phyloP scores from a whole-genome alignment of 129 eudicot species.

The Arctium lappa region DNA sequence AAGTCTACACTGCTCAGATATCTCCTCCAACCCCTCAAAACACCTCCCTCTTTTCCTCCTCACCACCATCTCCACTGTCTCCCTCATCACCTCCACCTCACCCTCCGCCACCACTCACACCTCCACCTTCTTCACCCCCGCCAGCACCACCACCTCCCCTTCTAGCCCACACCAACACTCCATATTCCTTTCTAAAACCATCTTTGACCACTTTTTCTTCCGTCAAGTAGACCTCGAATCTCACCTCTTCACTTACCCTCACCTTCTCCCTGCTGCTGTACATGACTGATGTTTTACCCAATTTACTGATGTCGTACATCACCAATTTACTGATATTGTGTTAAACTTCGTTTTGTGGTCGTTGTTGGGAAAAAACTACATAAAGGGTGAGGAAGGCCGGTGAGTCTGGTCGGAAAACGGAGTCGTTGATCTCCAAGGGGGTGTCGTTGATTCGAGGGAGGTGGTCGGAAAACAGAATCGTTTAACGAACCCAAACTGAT shows the following conservation, averaged over 20 bases:
- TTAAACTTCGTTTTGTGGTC: no score
- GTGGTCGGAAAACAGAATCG: slow-evolving; percentile 1
- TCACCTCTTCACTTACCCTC: slow-evolving; percentile 56
- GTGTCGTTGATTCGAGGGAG: slow-evolving; percentile 75
- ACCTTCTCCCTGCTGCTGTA: slow-evolving; percentile 58
- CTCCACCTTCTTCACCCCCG: slow-evolving; percentile 40
- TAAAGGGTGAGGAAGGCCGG: slow-evolving; percentile 41
- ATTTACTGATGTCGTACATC: not conserved
- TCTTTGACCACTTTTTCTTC: slow-evolving; percentile 62
- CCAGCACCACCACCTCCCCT: slow-evolving; percentile 19
- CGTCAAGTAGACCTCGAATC: slow-evolving; percentile 58
- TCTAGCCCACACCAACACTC: slow-evolving; percentile 48
- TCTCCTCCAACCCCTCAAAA: slow-evolving; percentile 57
- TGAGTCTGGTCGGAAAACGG: slow-evolving; percentile 36
- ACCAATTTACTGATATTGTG: no score
- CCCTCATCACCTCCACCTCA: slow-evolving; percentile 32
- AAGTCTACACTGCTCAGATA: slow-evolving; percentile 47
- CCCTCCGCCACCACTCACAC: slow-evolving; percentile 55
- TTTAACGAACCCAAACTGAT: no score
- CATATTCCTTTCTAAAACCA: slow-evolving; percentile 58
- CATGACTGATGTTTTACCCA: not conserved
- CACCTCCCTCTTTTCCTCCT: slow-evolving; percentile 32
- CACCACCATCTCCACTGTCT: slow-evolving; percentile 38
- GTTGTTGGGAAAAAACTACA: slow-evolving; percentile 27
- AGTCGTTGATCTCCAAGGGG: slow-evolving; percentile 54